Evolutionary conservation across 2,329 filamentous ascomycete genomes (phyloP).

Genomic region (Monosporascus cannonballus): DNA sequence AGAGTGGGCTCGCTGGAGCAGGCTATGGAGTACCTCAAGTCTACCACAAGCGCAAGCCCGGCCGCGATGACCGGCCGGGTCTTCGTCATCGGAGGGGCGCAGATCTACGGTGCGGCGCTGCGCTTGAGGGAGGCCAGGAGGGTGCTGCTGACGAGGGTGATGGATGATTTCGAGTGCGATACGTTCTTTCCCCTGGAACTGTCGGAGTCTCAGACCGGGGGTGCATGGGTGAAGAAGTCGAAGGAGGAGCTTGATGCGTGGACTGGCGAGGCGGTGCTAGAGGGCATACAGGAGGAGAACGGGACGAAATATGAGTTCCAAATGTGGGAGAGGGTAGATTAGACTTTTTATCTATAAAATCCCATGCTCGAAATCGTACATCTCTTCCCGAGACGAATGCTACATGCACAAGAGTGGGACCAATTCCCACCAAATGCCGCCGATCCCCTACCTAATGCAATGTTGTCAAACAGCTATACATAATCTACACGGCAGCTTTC

Average conservation of each 20-base stretch:
- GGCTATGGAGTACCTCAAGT: constrained; percentile 43
- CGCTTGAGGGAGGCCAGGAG: constrained; percentile 48
- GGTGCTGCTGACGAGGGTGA: constrained; percentile 65
- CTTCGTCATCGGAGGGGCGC: constrained; percentile 86
- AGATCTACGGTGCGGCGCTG: constrained; percentile 74
- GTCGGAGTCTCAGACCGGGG: constrained; percentile 27
- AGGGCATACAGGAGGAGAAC: constrained; percentile 54
- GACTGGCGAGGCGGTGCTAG: constrained; percentile 58
- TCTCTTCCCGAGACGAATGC: not conserved
- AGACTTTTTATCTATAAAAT: constrained; percentile 5
- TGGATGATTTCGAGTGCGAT: constrained; percentile 68
- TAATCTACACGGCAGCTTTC: constrained; percentile 9
- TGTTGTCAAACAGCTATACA: not conserved
- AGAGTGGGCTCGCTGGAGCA: constrained; percentile 52
- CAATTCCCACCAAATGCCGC: not conserved
- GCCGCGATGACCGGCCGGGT: constrained; percentile 45
- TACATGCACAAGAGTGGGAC: not conserved
- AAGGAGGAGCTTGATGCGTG: constrained; percentile 53
- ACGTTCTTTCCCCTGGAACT: constrained; percentile 63
- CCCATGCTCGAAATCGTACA: not conserved
- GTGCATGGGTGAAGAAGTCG: constrained; percentile 48
- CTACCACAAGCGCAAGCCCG: constrained; percentile 19
- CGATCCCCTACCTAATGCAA: not conserved
- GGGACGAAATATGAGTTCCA: constrained; percentile 64
- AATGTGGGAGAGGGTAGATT: constrained; percentile 59